Conservation (phyloP, 2,329 filamentous ascomycete species). For the Scytalidium sp. region DNA sequence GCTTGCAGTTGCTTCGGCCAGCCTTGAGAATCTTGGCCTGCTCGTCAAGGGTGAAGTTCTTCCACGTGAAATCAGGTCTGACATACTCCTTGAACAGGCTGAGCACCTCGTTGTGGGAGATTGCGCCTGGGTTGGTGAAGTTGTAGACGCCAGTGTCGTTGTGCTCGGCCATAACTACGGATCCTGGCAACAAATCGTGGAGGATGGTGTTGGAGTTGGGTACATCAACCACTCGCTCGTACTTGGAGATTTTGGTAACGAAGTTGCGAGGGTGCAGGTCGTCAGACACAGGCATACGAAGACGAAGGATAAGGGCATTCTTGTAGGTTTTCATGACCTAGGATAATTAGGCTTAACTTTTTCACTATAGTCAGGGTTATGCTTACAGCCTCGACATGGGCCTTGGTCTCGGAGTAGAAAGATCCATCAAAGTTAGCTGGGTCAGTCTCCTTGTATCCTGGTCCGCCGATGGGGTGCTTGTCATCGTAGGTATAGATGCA, state of each 20-base stretch:
- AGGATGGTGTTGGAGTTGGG: slow-evolving; percentile 68
- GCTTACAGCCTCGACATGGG: slow-evolving; percentile 59
- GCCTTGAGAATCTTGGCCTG: slow-evolving; percentile 67
- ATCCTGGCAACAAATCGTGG: slow-evolving; percentile 59
- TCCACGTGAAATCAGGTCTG: slow-evolving; percentile 57
- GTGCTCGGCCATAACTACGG: slow-evolving; percentile 58
- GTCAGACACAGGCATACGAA: slow-evolving; percentile 68
- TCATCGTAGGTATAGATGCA: slow-evolving; percentile 67
- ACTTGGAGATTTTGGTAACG: slow-evolving; percentile 66
- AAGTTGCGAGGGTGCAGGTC: slow-evolving; percentile 66
- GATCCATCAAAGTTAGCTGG: slow-evolving; percentile 62
- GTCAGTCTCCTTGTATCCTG: slow-evolving; percentile 60
- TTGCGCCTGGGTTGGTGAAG: slow-evolving; percentile 68
- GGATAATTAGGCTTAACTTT: slow-evolving; percentile 12
- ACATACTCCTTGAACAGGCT: slow-evolving; percentile 61
- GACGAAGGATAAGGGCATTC: slow-evolving; percentile 60
- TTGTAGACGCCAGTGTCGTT: slow-evolving; percentile 64
- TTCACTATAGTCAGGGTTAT: background rate
- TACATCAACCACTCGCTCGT: slow-evolving; percentile 63
- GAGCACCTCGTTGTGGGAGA: slow-evolving; percentile 69
- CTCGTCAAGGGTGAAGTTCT: slow-evolving; percentile 65
- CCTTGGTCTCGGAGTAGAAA: slow-evolving; percentile 68
- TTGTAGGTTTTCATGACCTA: slow-evolving; percentile 60
- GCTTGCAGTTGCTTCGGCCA: slow-evolving; percentile 62
- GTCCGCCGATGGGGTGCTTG: slow-evolving; percentile 55